Conservation (phyloP, 2,329 filamentous ascomycete species). For the Septoria petroselini region DNA sequence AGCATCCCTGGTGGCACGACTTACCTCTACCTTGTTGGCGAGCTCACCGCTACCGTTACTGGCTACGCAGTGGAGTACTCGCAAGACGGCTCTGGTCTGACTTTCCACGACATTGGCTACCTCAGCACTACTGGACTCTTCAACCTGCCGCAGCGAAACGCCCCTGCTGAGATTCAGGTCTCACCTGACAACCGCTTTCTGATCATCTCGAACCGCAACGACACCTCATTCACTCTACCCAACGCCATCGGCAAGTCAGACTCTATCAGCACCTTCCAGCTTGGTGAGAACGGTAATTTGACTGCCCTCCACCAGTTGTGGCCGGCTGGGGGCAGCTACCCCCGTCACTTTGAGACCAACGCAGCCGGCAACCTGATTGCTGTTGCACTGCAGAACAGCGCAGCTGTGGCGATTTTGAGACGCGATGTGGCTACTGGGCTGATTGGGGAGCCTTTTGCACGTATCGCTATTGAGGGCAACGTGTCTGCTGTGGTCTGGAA, state of each 20-base stretch:
- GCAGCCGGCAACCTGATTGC: conserved; percentile 61
- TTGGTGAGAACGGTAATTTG: conserved; percentile 58
- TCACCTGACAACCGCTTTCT: conserved; percentile 56
- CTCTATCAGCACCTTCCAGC: conserved; percentile 61
- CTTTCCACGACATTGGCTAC: conserved; percentile 45
- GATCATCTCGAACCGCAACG: conserved; percentile 65
- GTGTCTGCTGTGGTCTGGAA: conserved; percentile 40
- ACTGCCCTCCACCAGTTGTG: conserved; percentile 53
- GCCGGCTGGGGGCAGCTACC: conserved; percentile 62
- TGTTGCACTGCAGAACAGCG: conserved; percentile 61
- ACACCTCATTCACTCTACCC: conserved; percentile 50
- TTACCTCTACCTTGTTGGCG: conserved; percentile 45
- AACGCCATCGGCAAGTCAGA: conserved; percentile 53
- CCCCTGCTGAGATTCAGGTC: conserved; percentile 56
- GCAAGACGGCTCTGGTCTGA: conserved; percentile 43
- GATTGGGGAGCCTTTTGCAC: conserved; percentile 51
- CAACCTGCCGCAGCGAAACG: conserved; percentile 47
- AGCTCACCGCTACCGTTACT: conserved; percentile 51
- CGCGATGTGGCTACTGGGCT: conserved; percentile 60
- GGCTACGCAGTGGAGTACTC: conserved; percentile 50
- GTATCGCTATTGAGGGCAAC: conserved; percentile 32
- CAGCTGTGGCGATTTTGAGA: conserved; percentile 59
- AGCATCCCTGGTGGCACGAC: conserved; percentile 30
- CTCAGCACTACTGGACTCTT: conserved; percentile 49
- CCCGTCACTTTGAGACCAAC: conserved; percentile 67